Conservation (phyloP, 805 yeast species). For the Saturnispora kantuleensis region DNA sequence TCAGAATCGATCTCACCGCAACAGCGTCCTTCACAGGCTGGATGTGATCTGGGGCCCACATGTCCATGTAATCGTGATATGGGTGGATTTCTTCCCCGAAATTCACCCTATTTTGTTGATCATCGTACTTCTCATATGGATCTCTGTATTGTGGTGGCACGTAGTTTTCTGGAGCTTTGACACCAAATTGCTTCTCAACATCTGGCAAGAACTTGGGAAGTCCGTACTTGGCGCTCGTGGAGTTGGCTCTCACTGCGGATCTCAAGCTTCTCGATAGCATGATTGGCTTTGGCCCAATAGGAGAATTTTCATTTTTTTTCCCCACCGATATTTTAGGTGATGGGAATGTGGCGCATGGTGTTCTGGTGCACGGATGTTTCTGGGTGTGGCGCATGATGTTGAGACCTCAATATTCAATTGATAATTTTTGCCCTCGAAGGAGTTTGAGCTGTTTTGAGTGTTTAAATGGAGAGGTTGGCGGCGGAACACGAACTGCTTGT, state of each 20-base stretch:
- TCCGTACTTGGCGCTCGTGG: constrained; percentile 14
- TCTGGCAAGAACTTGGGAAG: constrained; percentile 26
- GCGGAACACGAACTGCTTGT: constrained; percentile 36
- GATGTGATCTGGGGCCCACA: constrained; percentile 80
- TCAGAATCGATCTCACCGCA: constrained; percentile 50
- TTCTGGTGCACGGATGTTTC: background rate
- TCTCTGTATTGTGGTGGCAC: constrained; percentile 49
- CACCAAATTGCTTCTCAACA: constrained; percentile 31
- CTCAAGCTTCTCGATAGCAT: constrained; percentile 6
- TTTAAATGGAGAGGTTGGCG: constrained; percentile 2
- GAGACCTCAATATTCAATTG: no score
- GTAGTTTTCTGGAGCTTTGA: constrained; percentile 47
- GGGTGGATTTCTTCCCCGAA: constrained; percentile 61
- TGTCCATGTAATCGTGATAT: constrained; percentile 63
- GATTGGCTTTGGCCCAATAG: background rate
- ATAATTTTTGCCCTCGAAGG: no score
- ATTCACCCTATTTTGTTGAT: constrained; percentile 74
- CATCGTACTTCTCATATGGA: constrained; percentile 69
- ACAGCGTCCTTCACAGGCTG: constrained; percentile 48
- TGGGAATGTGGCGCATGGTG: background rate
- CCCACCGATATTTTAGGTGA: background rate
- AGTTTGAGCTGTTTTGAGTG: no score
- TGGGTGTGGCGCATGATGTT: background rate
- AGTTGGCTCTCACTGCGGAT: constrained; percentile 8
- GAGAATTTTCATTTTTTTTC: background rate